Percentiles rank a stretch among this genome's conserved stretches.
These are phyloP conservation scores for Artemisia argyi DNA, from an alignment of 129 eudicot genomes.

Conservation along the genomic window DNA sequence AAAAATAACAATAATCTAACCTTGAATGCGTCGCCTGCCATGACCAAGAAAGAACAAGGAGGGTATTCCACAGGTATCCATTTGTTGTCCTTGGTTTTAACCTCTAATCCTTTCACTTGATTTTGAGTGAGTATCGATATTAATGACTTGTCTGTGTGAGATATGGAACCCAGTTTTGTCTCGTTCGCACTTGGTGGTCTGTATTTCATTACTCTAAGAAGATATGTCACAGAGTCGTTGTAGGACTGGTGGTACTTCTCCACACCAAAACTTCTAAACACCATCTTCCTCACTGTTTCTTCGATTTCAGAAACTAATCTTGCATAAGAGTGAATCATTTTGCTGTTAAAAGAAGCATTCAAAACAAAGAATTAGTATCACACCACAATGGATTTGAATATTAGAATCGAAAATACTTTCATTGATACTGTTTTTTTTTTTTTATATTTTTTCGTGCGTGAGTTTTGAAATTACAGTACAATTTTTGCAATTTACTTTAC, in stretches of 20 bases:
- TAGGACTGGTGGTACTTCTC: conserved; percentile 28
- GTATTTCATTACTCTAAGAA: conserved; percentile 39
- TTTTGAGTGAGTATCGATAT: conserved; percentile 47
- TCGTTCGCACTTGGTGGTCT: conserved; percentile 28
- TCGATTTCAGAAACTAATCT: conserved; percentile 32
- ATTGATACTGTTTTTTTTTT: no score
- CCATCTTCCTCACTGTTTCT: conserved; percentile 32
- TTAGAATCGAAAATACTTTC: no score
- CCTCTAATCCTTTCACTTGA: conserved; percentile 50
- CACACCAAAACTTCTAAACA: conserved; percentile 43
- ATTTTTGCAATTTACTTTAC: no score
- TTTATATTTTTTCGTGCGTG: no score
- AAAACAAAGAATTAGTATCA: conserved; percentile 8
- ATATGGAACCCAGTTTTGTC: conserved; percentile 28
- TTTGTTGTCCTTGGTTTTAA: conserved; percentile 40
- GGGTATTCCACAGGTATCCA: conserved; percentile 40
- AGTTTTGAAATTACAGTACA: no score
- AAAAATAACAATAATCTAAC: conserved; percentile 15
- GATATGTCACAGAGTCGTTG: conserved; percentile 33
- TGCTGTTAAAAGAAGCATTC: conserved; percentile 26
- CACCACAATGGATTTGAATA: neutral
- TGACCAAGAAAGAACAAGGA: conserved; percentile 46
- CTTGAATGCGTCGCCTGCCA: conserved; percentile 60
- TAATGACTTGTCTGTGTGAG: conserved; percentile 49
- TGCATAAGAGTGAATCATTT: conserved; percentile 32